A percentile compares a stretch with the other conserved stretches of the same genome.
Conservation (phyloP, 495 filamentous ascomycete species). For the Talaromyces ruber region DNA sequence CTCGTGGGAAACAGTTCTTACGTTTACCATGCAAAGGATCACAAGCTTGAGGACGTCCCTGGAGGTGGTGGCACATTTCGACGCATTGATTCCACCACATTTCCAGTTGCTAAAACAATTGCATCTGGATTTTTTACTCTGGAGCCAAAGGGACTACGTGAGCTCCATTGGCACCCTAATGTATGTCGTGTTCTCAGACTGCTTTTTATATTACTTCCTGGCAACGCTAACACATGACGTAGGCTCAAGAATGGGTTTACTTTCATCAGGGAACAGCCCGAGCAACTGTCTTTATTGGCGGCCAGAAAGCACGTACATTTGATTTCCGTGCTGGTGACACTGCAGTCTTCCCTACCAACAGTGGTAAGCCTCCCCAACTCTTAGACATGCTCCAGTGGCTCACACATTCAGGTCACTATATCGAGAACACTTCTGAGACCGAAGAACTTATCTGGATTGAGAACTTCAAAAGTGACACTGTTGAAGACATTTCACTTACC, state of each 20-base stretch:
- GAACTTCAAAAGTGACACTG: slow-evolving; percentile 55
- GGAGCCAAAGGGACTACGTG: slow-evolving; percentile 49
- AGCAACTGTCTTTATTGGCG: slow-evolving; percentile 55
- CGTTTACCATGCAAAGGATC: slow-evolving; percentile 44
- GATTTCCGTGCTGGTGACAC: slow-evolving; percentile 58
- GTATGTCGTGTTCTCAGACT: slow-evolving; percentile 18
- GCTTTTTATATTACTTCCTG: slow-evolving; percentile 3
- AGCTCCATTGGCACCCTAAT: slow-evolving; percentile 64
- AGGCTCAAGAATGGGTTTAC: slow-evolving; percentile 60
- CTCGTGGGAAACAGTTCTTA: slow-evolving; percentile 48
- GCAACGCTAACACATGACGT: slow-evolving; percentile 4
- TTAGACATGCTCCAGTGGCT: slow-evolving; percentile 3
- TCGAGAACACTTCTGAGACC: slow-evolving; percentile 54
- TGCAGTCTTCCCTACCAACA: slow-evolving; percentile 57
- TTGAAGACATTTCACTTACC: slow-evolving; percentile 52
- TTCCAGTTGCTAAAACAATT: slow-evolving; percentile 50
- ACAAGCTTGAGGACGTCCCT: slow-evolving; percentile 42
- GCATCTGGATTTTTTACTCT: slow-evolving; percentile 53
- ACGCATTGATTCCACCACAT: slow-evolving; percentile 54
- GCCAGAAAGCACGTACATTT: slow-evolving; percentile 49
- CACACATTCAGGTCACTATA: slow-evolving; percentile 44
- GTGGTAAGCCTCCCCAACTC: slow-evolving; percentile 21
- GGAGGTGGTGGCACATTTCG: slow-evolving; percentile 50
- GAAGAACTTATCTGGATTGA: slow-evolving; percentile 58
- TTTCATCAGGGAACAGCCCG: slow-evolving; percentile 51